phyloP scores from a whole-genome alignment of 2,329 filamentous ascomycete genomes.

The Microascus cirrosus region DNA sequence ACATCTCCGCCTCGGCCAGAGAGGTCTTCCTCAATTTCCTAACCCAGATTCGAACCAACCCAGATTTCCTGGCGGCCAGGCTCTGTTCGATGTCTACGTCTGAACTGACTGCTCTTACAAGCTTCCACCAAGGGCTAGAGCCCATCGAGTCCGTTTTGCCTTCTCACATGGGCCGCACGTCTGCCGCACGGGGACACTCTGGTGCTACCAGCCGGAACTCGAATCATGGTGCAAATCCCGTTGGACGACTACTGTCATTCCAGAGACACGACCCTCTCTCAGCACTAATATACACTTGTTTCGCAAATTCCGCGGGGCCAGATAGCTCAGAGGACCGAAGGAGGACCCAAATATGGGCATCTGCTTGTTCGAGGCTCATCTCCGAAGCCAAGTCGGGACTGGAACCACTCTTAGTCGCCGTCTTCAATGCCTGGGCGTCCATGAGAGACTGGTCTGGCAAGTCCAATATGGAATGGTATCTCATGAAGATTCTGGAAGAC shows the following conservation, averaged over 20 bases:
- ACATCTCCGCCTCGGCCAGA: conserved; percentile 64
- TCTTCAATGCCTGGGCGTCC: conserved; percentile 78
- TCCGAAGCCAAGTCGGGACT: conserved; percentile 63
- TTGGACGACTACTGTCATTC: conserved; percentile 78
- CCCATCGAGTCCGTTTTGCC: conserved; percentile 74
- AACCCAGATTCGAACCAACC: conserved; percentile 71
- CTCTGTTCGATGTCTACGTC: conserved; percentile 63
- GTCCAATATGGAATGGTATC: conserved; percentile 81
- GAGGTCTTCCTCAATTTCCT: conserved; percentile 71
- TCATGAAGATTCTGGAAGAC: conserved; percentile 89
- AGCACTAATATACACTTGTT: conserved; percentile 76
- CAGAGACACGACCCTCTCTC: conserved; percentile 76
- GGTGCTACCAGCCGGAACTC: not conserved
- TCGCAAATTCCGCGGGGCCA: conserved; percentile 74
- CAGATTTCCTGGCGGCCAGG: conserved; percentile 76
- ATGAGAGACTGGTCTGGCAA: conserved; percentile 86
- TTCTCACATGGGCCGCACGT: conserved; percentile 43
- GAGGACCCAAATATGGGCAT: conserved; percentile 79
- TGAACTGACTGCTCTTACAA: conserved; percentile 68
- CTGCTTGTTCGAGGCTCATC: conserved; percentile 73
- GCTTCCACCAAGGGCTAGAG: conserved; percentile 68
- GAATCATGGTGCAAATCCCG: conserved; percentile 35
- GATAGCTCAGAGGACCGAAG: conserved; percentile 72
- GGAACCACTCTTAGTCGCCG: conserved; percentile 70
- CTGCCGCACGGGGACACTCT: conserved; percentile 24